phyloP scores from a whole-genome alignment of 2,329 filamentous ascomycete species.

The Exophiala xenobiotica region DNA sequence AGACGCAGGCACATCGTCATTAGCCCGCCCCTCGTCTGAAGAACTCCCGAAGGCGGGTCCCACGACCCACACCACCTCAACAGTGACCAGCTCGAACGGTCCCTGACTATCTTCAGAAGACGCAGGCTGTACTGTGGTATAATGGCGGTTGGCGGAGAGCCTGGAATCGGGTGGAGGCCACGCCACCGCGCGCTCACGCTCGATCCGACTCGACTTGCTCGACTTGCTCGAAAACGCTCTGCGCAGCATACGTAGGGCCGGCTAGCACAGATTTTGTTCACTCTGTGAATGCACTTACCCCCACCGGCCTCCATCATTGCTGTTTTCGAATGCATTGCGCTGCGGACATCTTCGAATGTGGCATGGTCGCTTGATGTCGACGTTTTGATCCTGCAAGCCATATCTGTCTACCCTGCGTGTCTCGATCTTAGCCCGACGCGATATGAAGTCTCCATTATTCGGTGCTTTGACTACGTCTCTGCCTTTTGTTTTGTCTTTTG shows the following conservation, averaged over 20 bases:
- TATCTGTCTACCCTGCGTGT: slow-evolving; percentile 9
- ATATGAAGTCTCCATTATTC: slow-evolving; percentile 12
- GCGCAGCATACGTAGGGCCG: not conserved
- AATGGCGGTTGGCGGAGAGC: slow-evolving; percentile 16
- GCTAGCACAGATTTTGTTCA: not conserved
- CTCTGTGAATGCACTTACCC: not conserved
- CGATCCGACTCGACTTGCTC: slow-evolving; percentile 9
- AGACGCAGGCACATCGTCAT: slow-evolving; percentile 14
- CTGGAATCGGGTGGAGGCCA: slow-evolving; percentile 10
- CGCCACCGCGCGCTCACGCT: slow-evolving; percentile 7
- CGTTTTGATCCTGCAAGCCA: slow-evolving; percentile 14
- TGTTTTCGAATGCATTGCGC: not conserved
- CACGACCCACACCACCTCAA: slow-evolving; percentile 5
- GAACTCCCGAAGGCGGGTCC: slow-evolving; percentile 1
- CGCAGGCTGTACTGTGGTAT: not conserved
- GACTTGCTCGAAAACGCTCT: slow-evolving; percentile 4
- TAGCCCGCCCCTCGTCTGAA: slow-evolving; percentile 1
- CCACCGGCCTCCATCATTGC: not conserved
- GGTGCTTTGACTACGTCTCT: slow-evolving; percentile 18
- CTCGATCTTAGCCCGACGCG: slow-evolving; percentile 14
- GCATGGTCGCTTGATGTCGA: slow-evolving; percentile 11
- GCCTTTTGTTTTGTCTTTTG: slow-evolving; percentile 15
- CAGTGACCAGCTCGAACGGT: slow-evolving; percentile 7
- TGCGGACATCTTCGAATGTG: slow-evolving; percentile 7
- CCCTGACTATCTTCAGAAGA: slow-evolving; percentile 10